Percentiles rank a stretch among this genome's conserved stretches.
phyloP scores from a whole-genome alignment of 805 yeast genomes.

The Yarrowia sp. region DNA sequence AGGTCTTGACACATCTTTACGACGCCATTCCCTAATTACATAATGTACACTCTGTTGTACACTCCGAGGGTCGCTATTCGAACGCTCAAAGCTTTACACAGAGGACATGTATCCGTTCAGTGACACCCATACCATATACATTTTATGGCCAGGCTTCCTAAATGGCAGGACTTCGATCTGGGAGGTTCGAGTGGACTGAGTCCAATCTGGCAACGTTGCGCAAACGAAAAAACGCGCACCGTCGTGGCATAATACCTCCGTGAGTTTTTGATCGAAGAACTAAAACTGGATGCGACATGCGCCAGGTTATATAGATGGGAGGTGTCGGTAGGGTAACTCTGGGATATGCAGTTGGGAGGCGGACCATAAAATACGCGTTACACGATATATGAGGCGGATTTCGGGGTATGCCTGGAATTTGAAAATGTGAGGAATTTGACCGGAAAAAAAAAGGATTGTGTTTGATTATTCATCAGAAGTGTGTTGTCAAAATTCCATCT shows the following conservation, averaged over 20 bases:
- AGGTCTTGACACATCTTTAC: no score
- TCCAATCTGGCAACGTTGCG: constrained; percentile 39
- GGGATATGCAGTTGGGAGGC: not conserved
- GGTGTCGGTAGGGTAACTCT: constrained; percentile 18
- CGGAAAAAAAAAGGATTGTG: no score
- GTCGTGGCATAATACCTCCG: constrained; percentile 39
- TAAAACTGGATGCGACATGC: constrained; percentile 29
- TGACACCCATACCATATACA: constrained; percentile 36
- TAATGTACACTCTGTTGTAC: constrained; percentile 30
- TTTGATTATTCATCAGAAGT: no score
- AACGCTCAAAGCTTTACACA: constrained; percentile 3
- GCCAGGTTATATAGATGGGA: constrained; percentile 4
- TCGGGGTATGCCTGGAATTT: no score
- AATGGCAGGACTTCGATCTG: constrained; percentile 37
- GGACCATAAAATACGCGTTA: not conserved
- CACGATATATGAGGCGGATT: no score
- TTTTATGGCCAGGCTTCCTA: constrained; percentile 38
- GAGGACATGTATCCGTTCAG: constrained; percentile 36
- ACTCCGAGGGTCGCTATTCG: not conserved
- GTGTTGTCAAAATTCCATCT: no score
- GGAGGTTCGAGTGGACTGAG: constrained; percentile 38
- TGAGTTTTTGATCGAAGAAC: constrained; percentile 38
- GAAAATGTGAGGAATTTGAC: no score
- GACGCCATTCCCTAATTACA: not conserved
- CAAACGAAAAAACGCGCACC: constrained; percentile 29